A percentile compares a stretch with the other conserved stretches of the same genome.
phyloP scores from a whole-genome alignment of 2,329 filamentous ascomycete genomes.

The Neonectria magnoliae region DNA sequence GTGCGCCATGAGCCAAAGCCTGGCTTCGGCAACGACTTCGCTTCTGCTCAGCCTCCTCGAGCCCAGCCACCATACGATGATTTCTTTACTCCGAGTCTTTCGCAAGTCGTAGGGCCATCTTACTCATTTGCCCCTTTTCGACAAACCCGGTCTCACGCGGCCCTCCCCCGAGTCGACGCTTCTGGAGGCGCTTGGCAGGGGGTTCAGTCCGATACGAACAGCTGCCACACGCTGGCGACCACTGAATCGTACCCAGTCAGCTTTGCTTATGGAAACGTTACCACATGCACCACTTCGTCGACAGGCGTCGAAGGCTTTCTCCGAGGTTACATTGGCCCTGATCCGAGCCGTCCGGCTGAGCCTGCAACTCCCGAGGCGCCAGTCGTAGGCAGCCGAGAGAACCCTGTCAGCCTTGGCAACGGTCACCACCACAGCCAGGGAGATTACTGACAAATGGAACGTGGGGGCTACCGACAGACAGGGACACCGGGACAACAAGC shows the following conservation, averaged over 20 bases:
- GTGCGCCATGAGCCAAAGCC: background rate
- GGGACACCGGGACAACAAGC: background rate
- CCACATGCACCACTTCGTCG: background rate
- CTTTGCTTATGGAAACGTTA: background rate
- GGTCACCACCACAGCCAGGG: background rate
- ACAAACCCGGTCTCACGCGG: background rate
- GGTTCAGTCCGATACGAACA: background rate
- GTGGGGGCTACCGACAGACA: background rate
- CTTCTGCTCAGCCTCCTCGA: background rate
- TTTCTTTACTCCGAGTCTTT: too few species aligned
- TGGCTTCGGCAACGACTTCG: background rate
- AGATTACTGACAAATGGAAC: background rate
- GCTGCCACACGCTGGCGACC: background rate
- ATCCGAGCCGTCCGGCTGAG: background rate
- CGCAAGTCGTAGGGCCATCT: background rate
- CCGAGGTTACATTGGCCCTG: background rate
- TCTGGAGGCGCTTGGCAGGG: background rate
- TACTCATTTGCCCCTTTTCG: background rate
- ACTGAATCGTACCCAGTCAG: background rate
- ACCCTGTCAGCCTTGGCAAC: background rate
- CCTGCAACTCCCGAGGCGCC: background rate
- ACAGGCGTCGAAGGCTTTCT: background rate
- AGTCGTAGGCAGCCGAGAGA: background rate
- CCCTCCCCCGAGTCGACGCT: too few species aligned
- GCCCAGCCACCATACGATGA: background rate